phyloP scores from a whole-genome alignment of 495 filamentous ascomycete species.

The Penicillium egyptiacum region DNA sequence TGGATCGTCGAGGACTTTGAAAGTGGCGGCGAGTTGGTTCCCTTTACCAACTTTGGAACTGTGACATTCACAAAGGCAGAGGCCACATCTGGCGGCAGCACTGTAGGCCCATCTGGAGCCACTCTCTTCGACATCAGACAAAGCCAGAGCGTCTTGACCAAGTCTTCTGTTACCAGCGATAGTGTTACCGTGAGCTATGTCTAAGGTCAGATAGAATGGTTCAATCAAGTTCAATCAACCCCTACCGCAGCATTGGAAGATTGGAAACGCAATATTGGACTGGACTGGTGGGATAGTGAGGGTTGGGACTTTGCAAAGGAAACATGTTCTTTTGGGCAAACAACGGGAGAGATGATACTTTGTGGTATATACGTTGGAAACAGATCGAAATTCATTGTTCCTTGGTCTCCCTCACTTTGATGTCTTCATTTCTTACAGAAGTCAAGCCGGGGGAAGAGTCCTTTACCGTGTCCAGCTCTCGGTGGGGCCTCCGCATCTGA shows the following conservation, averaged over 20 bases:
- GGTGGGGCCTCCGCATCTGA: too few species aligned
- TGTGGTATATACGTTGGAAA: too few species aligned
- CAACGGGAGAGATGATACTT: background rate
- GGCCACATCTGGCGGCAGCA: background rate
- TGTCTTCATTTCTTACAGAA: too few species aligned
- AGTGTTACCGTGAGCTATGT: conserved; percentile 8
- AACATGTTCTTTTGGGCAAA: background rate
- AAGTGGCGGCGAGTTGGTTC: conserved; percentile 1
- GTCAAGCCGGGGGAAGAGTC: too few species aligned
- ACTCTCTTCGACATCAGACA: conserved; percentile 8
- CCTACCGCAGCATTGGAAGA: background rate
- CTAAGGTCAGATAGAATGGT: background rate
- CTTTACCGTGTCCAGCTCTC: too few species aligned
- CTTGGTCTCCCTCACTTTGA: too few species aligned
- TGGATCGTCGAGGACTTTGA: conserved; percentile 56
- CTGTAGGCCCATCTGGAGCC: conserved; percentile 4
- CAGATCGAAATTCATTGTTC: too few species aligned
- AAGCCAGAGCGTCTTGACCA: background rate
- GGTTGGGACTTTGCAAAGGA: background rate
- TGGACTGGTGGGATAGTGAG: background rate
- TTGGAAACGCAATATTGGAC: background rate
- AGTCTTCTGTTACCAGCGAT: background rate
- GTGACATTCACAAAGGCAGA: conserved; percentile 2
- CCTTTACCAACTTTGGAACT: conserved; percentile 8
- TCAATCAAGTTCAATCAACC: background rate